Evolutionary conservation across 75 land plant species (phyloP).

Genomic region (Selaginella moellendorffii): DNA sequence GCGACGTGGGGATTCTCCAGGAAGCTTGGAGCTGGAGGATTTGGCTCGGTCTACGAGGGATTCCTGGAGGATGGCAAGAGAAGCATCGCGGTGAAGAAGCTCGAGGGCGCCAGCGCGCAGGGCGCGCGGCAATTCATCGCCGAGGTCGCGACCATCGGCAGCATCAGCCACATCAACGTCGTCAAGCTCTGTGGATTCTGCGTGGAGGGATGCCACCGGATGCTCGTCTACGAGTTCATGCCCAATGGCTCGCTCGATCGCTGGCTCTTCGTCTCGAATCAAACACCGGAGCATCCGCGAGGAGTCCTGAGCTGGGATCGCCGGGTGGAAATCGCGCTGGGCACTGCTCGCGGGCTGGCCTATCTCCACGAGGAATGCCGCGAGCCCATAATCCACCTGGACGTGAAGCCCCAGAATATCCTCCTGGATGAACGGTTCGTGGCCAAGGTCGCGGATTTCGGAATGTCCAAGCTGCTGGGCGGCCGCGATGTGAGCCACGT

Average conservation of each 20-base stretch:
- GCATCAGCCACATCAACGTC: conserved; percentile 8
- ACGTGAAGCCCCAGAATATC: conserved; percentile 7
- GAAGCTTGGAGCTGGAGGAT: conserved; percentile 9
- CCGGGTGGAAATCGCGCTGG: background rate
- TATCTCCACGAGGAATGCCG: background rate
- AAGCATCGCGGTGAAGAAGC: conserved; percentile 1
- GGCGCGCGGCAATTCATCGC: conserved; percentile 5
- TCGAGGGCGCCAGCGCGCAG: background rate
- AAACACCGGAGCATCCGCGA: background rate
- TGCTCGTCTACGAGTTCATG: conserved; percentile 10
- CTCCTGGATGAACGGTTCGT: background rate
- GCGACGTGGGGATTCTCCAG: background rate
- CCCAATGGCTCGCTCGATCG: conserved; percentile 3
- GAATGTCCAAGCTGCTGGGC: conserved; percentile 3
- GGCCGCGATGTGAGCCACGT: background rate
- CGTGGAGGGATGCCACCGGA: background rate
- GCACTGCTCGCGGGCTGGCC: conserved; percentile 5
- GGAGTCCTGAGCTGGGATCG: background rate
- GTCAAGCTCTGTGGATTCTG: conserved; percentile 8
- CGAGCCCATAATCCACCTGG: conserved; percentile 1
- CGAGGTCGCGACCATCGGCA: conserved; percentile 4
- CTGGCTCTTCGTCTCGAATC: background rate
- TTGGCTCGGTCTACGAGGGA: conserved; percentile 8
- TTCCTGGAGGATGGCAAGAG: background rate
- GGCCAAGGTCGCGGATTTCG: conserved; percentile 3